These are phyloP conservation scores for Mimosa bimucronata DNA, from an alignment of 306 rosid genomes.

Conservation along the genomic window DNA sequence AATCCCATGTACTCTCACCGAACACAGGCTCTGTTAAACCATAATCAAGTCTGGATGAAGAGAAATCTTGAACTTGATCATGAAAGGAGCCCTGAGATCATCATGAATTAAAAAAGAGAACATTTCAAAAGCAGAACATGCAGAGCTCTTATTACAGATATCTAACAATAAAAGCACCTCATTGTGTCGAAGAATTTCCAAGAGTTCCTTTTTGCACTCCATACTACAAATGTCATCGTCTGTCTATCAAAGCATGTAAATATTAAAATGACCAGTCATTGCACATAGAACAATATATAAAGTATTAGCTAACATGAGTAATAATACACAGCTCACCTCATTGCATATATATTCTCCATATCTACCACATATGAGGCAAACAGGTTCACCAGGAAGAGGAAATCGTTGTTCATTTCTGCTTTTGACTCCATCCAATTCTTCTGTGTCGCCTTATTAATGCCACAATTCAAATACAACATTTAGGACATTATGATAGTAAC, in stretches of 20 bases:
- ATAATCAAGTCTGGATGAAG: constrained; percentile 41
- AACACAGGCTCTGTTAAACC: constrained; percentile 51
- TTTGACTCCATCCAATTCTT: constrained; percentile 53
- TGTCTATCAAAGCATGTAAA: constrained; percentile 57
- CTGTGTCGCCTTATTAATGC: constrained; percentile 39
- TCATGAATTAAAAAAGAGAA: constrained; percentile 9
- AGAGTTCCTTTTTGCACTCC: constrained; percentile 82
- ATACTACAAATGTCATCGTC: constrained; percentile 86
- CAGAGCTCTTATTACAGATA: constrained; percentile 13
- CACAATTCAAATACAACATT: constrained; percentile 21
- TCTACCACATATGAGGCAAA: constrained; percentile 82
- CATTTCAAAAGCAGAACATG: constrained; percentile 21
- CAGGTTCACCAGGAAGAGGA: constrained; percentile 78
- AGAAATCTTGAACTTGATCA: constrained; percentile 40
- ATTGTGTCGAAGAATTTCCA: constrained; percentile 51
- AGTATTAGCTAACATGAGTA: constrained; percentile 2
- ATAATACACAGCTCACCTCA: constrained; percentile 52
- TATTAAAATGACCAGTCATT: constrained; percentile 14
- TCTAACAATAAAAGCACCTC: constrained; percentile 44
- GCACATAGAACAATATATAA: constrained; percentile 14
- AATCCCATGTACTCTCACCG: constrained; percentile 80
- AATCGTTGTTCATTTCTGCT: constrained; percentile 70
- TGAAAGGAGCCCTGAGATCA: constrained; percentile 51
- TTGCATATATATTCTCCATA: constrained; percentile 89
- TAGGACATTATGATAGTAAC: constrained; percentile 5